Evolutionary conservation across 495 filamentous ascomycete species (phyloP).

Genomic region (Lichenothelia convexa): DNA sequence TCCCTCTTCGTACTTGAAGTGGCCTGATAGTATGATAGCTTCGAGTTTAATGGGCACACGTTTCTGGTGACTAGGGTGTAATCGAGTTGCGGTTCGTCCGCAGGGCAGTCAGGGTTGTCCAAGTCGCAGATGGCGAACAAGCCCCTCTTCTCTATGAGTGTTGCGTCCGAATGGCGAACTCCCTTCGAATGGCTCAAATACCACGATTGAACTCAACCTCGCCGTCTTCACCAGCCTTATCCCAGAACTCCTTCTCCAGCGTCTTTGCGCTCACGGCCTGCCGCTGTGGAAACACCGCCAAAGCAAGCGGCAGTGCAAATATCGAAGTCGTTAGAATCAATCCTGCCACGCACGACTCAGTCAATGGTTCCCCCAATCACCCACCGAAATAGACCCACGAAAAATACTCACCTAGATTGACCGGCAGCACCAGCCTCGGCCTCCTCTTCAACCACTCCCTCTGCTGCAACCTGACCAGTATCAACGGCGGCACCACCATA

Average conservation of each 20-base stretch:
- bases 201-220: slow-evolving; percentile 85
- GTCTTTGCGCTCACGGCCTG: slow-evolving; percentile 54
- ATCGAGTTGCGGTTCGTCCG: no score
- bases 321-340: slow-evolving; percentile 66
- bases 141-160: no score
- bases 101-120: no score
- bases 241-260: slow-evolving; percentile 71
- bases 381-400: slow-evolving; percentile 19
- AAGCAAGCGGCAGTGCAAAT: slow-evolving; percentile 66
- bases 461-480: slow-evolving; percentile 66
- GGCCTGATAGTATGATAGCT: no score
- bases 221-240: slow-evolving; percentile 49
- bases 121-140: no score
- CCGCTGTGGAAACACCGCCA: slow-evolving; percentile 82
- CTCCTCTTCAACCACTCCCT: slow-evolving; percentile 53
- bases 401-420: slow-evolving; percentile 80
- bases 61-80: no score
- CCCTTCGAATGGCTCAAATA: slow-evolving; percentile 32
- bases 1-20: no score
- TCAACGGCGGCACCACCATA: slow-evolving; percentile 81
- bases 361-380: no score
- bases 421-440: slow-evolving; percentile 52
- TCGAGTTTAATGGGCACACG: no score
- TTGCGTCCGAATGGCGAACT: no score
- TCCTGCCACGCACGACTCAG: no score